Percentiles rank a stretch among this genome's conserved stretches.
These are phyloP conservation scores for Mortierella polycephala DNA, from an alignment of 371 early-diverging fungal species.

Conservation along the genomic window DNA sequence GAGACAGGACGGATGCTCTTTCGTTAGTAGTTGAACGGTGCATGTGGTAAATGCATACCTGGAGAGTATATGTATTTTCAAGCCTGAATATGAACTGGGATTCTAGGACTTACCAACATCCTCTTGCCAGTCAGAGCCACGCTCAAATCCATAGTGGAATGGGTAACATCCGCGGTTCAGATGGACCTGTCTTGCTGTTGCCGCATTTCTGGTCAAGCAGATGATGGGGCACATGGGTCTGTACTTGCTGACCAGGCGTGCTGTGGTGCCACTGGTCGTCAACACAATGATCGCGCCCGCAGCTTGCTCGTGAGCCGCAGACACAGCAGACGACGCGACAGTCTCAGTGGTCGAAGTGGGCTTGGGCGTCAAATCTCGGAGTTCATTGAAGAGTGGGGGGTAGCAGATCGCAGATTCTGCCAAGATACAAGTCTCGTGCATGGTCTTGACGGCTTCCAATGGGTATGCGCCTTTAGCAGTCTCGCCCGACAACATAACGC, in stretches of 20 bases:
- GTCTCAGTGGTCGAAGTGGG: slow-evolving; percentile 89
- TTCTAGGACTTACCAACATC: slow-evolving; percentile 40
- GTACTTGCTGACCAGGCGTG: slow-evolving; percentile 93
- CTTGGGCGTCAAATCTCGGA: slow-evolving; percentile 77
- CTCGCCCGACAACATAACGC: slow-evolving; percentile 96
- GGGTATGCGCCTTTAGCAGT: slow-evolving; percentile 92
- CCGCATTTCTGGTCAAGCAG: slow-evolving; percentile 81
- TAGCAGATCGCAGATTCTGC: slow-evolving; percentile 83
- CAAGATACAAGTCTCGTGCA: slow-evolving; percentile 74
- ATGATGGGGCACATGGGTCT: slow-evolving; percentile 92
- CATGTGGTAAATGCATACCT: no score
- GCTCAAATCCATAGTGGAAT: slow-evolving; percentile 71
- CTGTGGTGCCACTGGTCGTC: slow-evolving; percentile 84
- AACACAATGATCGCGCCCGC: slow-evolving; percentile 90
- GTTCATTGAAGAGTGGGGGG: slow-evolving; percentile 78
- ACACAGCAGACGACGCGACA: slow-evolving; percentile 91
- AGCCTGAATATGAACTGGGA: background rate
- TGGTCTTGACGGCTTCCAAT: slow-evolving; percentile 78
- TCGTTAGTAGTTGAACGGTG: no score
- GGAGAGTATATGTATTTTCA: no score
- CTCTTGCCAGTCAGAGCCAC: slow-evolving; percentile 58
- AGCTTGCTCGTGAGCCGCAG: slow-evolving; percentile 83
- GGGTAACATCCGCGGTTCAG: slow-evolving; percentile 91
- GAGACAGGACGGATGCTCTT: no score
- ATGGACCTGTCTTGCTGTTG: slow-evolving; percentile 88